Conservation (phyloP, 257 asterid species). For the Oldenlandia corymbosa region DNA sequence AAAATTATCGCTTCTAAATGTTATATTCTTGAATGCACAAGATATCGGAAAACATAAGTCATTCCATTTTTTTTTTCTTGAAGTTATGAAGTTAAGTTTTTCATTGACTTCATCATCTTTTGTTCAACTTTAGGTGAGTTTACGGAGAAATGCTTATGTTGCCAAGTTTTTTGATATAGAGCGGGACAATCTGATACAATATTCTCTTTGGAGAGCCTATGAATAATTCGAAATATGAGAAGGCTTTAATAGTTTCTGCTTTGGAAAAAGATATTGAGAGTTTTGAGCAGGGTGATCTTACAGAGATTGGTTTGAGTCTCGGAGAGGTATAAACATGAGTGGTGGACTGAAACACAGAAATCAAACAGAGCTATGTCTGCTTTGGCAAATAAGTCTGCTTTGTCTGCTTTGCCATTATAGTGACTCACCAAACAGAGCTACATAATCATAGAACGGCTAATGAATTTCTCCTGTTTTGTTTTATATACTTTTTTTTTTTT, state of each 20-base stretch:
- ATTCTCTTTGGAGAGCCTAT: constrained; percentile 65
- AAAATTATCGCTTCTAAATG: constrained; percentile 55
- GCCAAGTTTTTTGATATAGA: constrained; percentile 78
- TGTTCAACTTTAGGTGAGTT: constrained; percentile 39
- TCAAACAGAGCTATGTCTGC: constrained; percentile 67
- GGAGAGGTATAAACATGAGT: constrained; percentile 72
- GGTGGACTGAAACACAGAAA: constrained; percentile 86
- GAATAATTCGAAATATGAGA: constrained; percentile 43
- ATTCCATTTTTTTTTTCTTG: background rate
- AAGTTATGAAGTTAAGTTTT: background rate
- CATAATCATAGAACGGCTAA: no score
- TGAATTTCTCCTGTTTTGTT: no score
- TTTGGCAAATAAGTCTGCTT: constrained; percentile 51
- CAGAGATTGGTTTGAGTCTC: constrained; percentile 89
- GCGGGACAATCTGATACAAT: constrained; percentile 68
- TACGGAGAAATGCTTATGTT: constrained; percentile 69
- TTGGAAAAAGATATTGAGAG: constrained; percentile 63
- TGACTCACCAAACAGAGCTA: constrained; percentile 85
- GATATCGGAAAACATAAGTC: constrained; percentile 55
- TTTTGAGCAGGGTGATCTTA: constrained; percentile 63
- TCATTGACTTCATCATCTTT: constrained; percentile 6
- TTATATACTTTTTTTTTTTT: no score
- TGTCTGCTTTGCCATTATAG: constrained; percentile 72
- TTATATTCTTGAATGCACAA: constrained; percentile 59
- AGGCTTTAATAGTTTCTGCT: constrained; percentile 52